These are phyloP conservation scores for Cystofilobasidium macerans DNA, from an alignment of 768 basidiomycete genomes.

Conservation along the genomic window DNA sequence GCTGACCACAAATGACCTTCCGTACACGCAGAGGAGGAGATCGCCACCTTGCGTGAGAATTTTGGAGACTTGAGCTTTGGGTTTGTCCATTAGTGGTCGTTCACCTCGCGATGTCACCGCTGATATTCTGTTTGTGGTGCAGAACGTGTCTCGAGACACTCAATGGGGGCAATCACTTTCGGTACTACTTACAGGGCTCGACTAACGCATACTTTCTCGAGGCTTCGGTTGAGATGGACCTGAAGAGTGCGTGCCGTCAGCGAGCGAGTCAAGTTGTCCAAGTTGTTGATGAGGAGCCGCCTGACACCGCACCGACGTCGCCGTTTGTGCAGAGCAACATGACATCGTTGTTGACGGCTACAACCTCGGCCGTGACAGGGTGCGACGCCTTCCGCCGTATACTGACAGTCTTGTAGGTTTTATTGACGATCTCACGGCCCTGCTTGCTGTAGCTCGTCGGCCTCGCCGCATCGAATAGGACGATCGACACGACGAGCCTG, in stretches of 20 bases:
- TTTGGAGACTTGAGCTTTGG: slow-evolving; percentile 71
- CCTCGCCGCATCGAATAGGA: slow-evolving; percentile 52
- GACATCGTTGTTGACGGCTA: slow-evolving; percentile 7
- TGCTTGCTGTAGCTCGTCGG: slow-evolving; percentile 51
- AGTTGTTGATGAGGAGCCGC: background rate
- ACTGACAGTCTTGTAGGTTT: too few species aligned
- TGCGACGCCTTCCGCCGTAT: too few species aligned
- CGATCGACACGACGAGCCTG: slow-evolving; percentile 40
- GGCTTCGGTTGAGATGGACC: slow-evolving; percentile 33
- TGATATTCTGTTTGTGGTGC: too few species aligned
- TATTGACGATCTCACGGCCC: background rate
- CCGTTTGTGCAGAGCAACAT: background rate
- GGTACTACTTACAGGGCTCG: slow-evolving; percentile 43
- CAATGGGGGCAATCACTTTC: slow-evolving; percentile 72
- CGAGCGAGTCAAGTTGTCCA: slow-evolving; percentile 27
- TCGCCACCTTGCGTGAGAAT: slow-evolving; percentile 68
- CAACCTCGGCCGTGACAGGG: background rate
- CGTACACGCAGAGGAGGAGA: slow-evolving; percentile 55
- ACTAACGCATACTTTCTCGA: slow-evolving; percentile 34
- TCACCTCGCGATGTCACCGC: too few species aligned
- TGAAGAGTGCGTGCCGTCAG: slow-evolving; percentile 51
- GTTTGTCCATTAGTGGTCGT: background rate
- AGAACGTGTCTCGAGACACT: slow-evolving; percentile 7
- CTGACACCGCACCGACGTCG: background rate
- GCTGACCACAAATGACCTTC: slow-evolving; percentile 9